Evolutionary conservation across 2,329 filamentous ascomycete species (phyloP), one percentile per base, ranked within the genome.

Genomic region (Botrytis elliptica): DNA sequence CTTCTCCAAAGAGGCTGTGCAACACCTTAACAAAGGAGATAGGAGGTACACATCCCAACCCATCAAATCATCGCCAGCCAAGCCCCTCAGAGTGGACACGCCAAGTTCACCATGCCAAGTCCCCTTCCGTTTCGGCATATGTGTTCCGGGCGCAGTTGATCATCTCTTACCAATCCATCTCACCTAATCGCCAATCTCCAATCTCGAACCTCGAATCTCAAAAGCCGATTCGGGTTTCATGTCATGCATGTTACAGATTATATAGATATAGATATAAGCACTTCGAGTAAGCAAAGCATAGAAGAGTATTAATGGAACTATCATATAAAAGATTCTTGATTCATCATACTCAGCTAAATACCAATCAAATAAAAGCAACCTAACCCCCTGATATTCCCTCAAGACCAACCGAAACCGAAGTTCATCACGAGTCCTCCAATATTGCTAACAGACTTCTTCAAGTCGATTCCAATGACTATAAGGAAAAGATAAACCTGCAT

Each of bases 1-100:
- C 62, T 64, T 42, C n/a, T n/a, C 16, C 9, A 42, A 64, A 8
- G 38, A 64, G 62, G 62, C 62, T 64, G 40, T 64, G 38, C 38
- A 63, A 42, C 62, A 12, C 7, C 40, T 42, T 10, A 29, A 40
- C 38, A 44, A 57, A 57, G 52, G 7, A 57, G 52, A 29, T 57
- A 64, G 49, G 49, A 55, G 49, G 49, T 55, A n/a, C 49, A 55
- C 49, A n/a, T n/a, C 4, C n/a, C 40, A 42, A 16, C 20, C 33
- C 59, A 62, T 64, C 62, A 44, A 64, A 64, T 64, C 62, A 64
- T 29, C 40, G n/a, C 38, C n/a, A 44, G 62, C 62, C 62, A 64
- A 64, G 62, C 38, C 62, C 16, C 4, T 29, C 25, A 44, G 38
- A 42, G 38, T 64, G 62, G 62, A 10, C 22, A 44, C 52, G 62